phyloP scores from a whole-genome alignment of 2,329 filamentous ascomycete species.

The Epichloe typhina region DNA sequence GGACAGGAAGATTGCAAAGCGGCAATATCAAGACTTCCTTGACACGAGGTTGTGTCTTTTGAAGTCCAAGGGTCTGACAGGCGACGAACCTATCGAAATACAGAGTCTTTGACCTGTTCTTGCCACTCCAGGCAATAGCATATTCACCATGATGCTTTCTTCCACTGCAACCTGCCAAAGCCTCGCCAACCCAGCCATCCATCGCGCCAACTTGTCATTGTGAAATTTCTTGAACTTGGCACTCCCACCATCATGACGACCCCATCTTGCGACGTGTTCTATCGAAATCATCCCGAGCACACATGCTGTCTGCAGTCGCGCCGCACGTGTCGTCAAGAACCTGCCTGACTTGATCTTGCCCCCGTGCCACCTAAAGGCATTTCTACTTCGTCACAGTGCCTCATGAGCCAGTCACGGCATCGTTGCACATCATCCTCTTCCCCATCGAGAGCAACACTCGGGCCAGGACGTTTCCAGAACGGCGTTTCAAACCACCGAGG shows the following conservation, averaged over 20 bases:
- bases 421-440: slow-evolving; percentile 5
- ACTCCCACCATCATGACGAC: too few species aligned
- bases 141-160: too few species aligned
- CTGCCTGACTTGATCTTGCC: too few species aligned
- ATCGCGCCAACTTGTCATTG: too few species aligned
- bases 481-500: slow-evolving; percentile 10
- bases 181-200: too few species aligned
- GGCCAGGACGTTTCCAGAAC: slow-evolving; percentile 9
- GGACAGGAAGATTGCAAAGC: background rate
- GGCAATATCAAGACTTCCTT: background rate
- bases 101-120: background rate
- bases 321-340: too few species aligned
- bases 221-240: too few species aligned
- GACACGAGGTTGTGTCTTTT: background rate
- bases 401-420: slow-evolving; percentile 4
- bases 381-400: slow-evolving; percentile 3
- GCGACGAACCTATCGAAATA: background rate
- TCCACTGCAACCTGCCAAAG: too few species aligned
- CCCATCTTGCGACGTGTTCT: too few species aligned
- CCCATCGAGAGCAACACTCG: slow-evolving; percentile 5
- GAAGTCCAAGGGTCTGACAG: background rate
- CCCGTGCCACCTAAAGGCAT: background rate
- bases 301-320: too few species aligned
- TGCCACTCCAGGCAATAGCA: too few species aligned
- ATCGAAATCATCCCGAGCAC: too few species aligned